Conservation (phyloP, 768 basidiomycete genomes). For the Tylopilus sp. region DNA sequence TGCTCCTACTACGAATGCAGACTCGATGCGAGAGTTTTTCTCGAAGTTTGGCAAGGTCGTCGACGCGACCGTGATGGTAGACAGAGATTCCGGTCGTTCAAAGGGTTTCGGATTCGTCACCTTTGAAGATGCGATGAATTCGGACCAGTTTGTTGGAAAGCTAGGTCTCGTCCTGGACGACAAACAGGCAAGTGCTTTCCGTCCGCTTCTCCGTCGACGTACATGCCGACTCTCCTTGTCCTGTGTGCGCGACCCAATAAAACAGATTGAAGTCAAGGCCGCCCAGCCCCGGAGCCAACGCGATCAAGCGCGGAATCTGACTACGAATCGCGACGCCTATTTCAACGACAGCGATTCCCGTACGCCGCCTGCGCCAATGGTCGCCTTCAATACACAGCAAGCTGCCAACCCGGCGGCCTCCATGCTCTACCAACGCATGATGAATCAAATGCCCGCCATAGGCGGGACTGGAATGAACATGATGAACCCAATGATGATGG, state of each 20-base stretch:
- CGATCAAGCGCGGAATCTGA: slow-evolving; percentile 45
- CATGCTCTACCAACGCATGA: slow-evolving; percentile 36
- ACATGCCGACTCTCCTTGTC: not conserved
- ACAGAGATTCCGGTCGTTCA: slow-evolving; percentile 67
- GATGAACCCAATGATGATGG: slow-evolving; percentile 47
- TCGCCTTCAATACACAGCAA: slow-evolving; percentile 35
- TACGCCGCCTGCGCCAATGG: slow-evolving; percentile 30
- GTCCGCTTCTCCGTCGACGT: not conserved
- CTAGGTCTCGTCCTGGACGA: slow-evolving; percentile 71
- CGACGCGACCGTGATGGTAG: slow-evolving; percentile 84
- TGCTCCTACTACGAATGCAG: slow-evolving; percentile 62
- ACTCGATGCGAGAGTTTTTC: slow-evolving; percentile 70
- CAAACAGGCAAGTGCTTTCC: slow-evolving; percentile 54
- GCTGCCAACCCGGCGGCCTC: slow-evolving; percentile 33
- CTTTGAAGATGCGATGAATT: slow-evolving; percentile 61
- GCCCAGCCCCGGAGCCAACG: slow-evolving; percentile 71
- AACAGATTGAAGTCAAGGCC: slow-evolving; percentile 77
- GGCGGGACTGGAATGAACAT: slow-evolving; percentile 46
- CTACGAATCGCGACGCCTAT: slow-evolving; percentile 22
- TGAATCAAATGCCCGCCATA: slow-evolving; percentile 43
- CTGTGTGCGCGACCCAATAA: too few relatives aligned
- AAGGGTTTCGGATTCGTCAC: slow-evolving; percentile 89
- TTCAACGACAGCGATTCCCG: slow-evolving; percentile 38
- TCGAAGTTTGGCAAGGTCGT: slow-evolving; percentile 72
- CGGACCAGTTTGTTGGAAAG: slow-evolving; percentile 65